Conservation (phyloP, 768 basidiomycete genomes). For the Sarcodon sp. region DNA sequence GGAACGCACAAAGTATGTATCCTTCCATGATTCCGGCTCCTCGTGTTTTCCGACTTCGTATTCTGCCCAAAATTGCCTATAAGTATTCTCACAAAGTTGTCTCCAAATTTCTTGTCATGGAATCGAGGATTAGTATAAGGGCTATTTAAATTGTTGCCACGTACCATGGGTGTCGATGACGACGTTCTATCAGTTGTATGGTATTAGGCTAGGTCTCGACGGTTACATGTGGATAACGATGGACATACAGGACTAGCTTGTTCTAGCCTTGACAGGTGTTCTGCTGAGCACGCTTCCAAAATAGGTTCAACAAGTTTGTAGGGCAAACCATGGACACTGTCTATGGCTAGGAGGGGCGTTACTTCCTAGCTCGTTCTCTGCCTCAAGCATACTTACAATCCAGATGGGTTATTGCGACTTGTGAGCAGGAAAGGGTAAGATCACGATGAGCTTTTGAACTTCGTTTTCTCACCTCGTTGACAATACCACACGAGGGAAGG, state of each 20-base stretch:
- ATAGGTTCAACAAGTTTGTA: conserved; percentile 62
- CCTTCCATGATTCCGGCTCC: conserved; percentile 53
- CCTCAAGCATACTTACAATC: background rate
- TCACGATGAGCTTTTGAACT: conserved; percentile 44
- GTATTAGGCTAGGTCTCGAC: background rate
- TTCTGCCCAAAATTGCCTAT: conserved; percentile 38
- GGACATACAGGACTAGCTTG: conserved; percentile 51
- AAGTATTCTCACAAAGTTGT: conserved; percentile 42
- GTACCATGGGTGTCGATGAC: conserved; percentile 1
- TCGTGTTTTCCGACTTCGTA: conserved; percentile 25
- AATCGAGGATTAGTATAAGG: background rate
- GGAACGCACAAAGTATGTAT: conserved; percentile 49
- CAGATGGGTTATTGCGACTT: background rate
- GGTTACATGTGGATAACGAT: background rate
- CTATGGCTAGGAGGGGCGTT: conserved; percentile 34
- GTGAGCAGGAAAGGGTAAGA: background rate
- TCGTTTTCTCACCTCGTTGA: conserved; percentile 54
- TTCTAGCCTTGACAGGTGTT: conserved; percentile 60
- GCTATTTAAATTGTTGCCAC: conserved; percentile 5
- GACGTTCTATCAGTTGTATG: conserved; percentile 2
- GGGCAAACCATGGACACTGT: conserved; percentile 45
- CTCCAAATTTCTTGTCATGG: background rate
- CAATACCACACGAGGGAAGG: conserved; percentile 58
- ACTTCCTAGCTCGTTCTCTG: conserved; percentile 4
- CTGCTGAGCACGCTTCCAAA: conserved; percentile 57